phyloP scores from a whole-genome alignment of 495 filamentous ascomycete genomes.

The Hyaloscypha hepaticicola region DNA sequence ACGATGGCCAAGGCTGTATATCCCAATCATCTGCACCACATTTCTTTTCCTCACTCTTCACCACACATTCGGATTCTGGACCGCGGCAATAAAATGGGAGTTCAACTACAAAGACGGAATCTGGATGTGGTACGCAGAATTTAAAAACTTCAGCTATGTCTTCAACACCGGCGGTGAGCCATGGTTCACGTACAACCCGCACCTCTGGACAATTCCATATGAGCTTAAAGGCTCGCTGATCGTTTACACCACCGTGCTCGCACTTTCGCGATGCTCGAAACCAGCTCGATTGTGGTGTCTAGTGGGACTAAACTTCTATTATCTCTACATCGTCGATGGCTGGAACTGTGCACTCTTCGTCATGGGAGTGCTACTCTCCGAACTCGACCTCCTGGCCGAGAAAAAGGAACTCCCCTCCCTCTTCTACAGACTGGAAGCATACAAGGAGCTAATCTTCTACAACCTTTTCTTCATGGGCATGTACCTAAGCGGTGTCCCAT shows the following conservation, averaged over 20 bases:
- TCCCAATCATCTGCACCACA: conserved; percentile 59
- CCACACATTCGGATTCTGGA: conserved; percentile 48
- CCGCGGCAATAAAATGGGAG: conserved; percentile 33
- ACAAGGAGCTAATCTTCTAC: conserved; percentile 45
- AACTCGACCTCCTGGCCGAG: conserved; percentile 45
- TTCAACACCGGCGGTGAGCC: conserved; percentile 46
- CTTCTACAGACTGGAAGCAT: conserved; percentile 37
- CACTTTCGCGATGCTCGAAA: conserved; percentile 47
- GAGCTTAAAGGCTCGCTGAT: conserved; percentile 65
- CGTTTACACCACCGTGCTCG: conserved; percentile 58
- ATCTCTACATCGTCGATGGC: conserved; percentile 51
- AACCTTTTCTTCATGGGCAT: conserved; percentile 42
- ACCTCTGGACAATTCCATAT: conserved; percentile 71
- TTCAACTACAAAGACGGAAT: conserved; percentile 44
- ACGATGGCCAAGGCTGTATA: conserved; percentile 59
- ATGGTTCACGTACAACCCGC: conserved; percentile 57
- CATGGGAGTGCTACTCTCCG: conserved; percentile 46
- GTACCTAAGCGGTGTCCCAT: conserved; percentile 48
- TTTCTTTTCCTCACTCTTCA: conserved; percentile 49
- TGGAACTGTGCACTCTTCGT: conserved; percentile 44
- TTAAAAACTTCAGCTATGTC: conserved; percentile 60
- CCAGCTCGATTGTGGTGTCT: conserved; percentile 45
- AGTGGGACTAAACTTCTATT: conserved; percentile 50
- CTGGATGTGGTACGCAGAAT: conserved; percentile 54
- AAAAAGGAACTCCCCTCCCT: conserved; percentile 43